Base-by-base conservation (phyloP, 176 grass and related monocot species). In the Poa annua region DNA sequence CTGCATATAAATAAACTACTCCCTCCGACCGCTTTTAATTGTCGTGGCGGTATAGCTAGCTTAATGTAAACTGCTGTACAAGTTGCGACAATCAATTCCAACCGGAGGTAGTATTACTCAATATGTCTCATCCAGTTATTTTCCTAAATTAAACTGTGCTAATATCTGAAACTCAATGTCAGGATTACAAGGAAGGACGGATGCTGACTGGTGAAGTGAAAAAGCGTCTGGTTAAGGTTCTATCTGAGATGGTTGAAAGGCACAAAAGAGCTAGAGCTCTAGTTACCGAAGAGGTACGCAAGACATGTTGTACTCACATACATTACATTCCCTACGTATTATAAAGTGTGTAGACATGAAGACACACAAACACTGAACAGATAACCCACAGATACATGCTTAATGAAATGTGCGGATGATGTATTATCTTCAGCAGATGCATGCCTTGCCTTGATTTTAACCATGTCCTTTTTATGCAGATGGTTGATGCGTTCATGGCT, bases 171-270 rank as follows among this genome's bases (percentile, higher is more conserved):
- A 85, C 49, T 35, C 71, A 74, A 85, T 52, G 62, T 20, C 86
- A 99, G 91, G 89, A 87, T 32, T 99, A 99, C 83, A 92, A 92
- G 87, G 82, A 90, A 67, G 93, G 96, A 71, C 79, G 61, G 24
- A 89, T 96, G 96, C 81, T 99, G 52, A 94, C 93, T 0, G 96
- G 96, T 83, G 93, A 99, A 68, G 91, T 96, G 17, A 99, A 99
- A 76, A 80, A 80, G 54, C 42, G 51, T 14, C 93, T 99, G 11
- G 19, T 90, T 50, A 21, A 55, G 13, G 81, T 96, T 44, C 81
- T 99, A 57, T 92, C 85, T 4, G 85, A 92, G 55, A 47, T 99
- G 48, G 96, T 99, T 70, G 87, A 84, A 69, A 87, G 91, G 41
- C 96, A 99, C 84, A 81, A 89, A 83, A 90, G 64, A 57, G 91